Percentiles rank a stretch among this genome's conserved stretches.
Evolutionary conservation across 75 land plant genomes (phyloP).

Genomic region (Gnetum montanum): DNA sequence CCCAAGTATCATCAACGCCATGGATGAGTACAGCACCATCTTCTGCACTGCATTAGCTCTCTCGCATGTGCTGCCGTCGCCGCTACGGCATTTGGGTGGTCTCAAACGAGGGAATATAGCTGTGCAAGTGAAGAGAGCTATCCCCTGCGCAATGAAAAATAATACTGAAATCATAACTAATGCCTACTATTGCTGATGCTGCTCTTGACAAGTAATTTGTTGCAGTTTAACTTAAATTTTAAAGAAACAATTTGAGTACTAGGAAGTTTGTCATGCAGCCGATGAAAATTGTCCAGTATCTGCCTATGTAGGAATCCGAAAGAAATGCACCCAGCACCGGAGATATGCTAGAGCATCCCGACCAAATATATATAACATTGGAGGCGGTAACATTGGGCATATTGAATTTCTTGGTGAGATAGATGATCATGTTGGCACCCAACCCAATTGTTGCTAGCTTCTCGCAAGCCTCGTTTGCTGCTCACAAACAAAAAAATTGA

Average conservation of each 20-base stretch:
- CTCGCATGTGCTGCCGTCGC: not conserved
- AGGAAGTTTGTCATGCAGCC: conserved; percentile 18
- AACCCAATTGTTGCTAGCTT: not conserved
- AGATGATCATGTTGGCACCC: conserved; percentile 10
- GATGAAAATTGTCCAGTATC: conserved; percentile 25
- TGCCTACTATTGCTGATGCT: not conserved
- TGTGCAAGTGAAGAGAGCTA: not conserved
- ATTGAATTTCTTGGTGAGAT: conserved; percentile 8
- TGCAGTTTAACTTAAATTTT: not conserved
- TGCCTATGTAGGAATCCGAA: conserved; percentile 31
- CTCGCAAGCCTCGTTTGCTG: not conserved
- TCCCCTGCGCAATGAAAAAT: not conserved
- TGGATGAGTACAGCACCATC: not conserved
- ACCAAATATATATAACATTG: conserved; percentile 22
- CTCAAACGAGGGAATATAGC: not conserved
- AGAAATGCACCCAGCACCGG: conserved; percentile 27
- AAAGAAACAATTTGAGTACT: conserved; percentile 1
- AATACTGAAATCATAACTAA: not conserved
- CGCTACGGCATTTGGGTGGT: not conserved
- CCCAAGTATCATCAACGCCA: not conserved
- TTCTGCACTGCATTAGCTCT: conserved; percentile 1
- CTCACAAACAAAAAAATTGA: too few species aligned
- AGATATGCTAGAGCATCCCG: conserved; percentile 19
- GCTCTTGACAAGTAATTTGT: not conserved
- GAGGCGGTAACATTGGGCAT: conserved; percentile 16